Evolutionary conservation across 345 rosid genomes (phyloP), one percentile per base, ranked within the genome.

Genomic region (Arabis hirsuta): DNA sequence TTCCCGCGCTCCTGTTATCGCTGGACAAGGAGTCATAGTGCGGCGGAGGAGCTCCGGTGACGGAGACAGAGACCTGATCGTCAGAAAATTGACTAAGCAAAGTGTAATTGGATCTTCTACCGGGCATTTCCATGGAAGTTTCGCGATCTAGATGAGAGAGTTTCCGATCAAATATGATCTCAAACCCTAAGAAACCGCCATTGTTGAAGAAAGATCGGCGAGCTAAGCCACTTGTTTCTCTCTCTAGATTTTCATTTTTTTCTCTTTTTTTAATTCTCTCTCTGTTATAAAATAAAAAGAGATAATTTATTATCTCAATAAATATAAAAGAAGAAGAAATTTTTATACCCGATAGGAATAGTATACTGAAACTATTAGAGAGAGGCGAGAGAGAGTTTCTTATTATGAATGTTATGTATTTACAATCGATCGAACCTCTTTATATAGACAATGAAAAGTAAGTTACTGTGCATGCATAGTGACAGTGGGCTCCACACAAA

Each of bases 61-160:
- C 58, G 73, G 86, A 72, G 20, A 76, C 85, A 3, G 89, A 51
- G 2, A 80, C 78, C 73, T 78, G 91, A 65, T 89, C 96, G 68
- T 91, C 97, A 3, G 93, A 85, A 58, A 80, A 76, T 79, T 92
- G 99, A 70, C 82, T 87, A 20, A 96, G 85, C 32, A 86, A 88
- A 50, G 90, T 82, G 83, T 96, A 96, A 80, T 83, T 90, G 59
- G 98, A 90, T 90, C 94, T 90, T 78, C 94, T 85, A 72, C 82
- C 86, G 20, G 90, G 82, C 91, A 91, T 87, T 87, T 90, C 98
- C 96, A 92, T 90, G 79, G 73, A 53, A 81, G 71, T 52, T 72
- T 46, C 26, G 20, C 22, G 62, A 56, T 73, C 65, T 62, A 52
- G 48, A 71, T 44, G 63, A 60, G 43, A 39, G 27, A 44, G 32